Conservation (phyloP, 2,329 filamentous ascomycete genomes). For the Colletotrichum karsti region DNA sequence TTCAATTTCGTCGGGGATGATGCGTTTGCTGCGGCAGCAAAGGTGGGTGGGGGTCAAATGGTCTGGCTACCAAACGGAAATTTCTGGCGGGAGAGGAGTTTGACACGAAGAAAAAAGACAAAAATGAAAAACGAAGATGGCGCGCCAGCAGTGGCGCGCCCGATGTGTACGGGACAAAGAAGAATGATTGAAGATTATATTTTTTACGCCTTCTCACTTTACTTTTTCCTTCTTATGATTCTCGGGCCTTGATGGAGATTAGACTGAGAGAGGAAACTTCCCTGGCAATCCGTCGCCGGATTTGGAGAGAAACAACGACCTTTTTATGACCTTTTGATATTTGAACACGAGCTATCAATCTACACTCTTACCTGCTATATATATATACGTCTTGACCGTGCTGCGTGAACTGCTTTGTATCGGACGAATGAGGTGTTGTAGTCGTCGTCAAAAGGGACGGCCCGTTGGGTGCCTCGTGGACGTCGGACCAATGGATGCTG, state of each 20-base stretch:
- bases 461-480: not conserved
- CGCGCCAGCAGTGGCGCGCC: slow-evolving; percentile 4
- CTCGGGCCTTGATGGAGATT: slow-evolving; percentile 41
- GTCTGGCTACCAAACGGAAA: slow-evolving; percentile 31
- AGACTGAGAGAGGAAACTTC: slow-evolving; percentile 42
- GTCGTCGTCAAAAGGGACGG: slow-evolving; percentile 3
- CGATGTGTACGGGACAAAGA: slow-evolving; percentile 33
- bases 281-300: slow-evolving; percentile 52
- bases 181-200: slow-evolving; percentile 32
- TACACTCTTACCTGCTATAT: not conserved
- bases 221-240: slow-evolving; percentile 2
- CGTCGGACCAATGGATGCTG: not conserved
- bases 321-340: not conserved
- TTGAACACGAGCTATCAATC: not conserved
- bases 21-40: not conserved
- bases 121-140: slow-evolving; percentile 30
- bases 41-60: slow-evolving; percentile 15
- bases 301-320: slow-evolving; percentile 32
- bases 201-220: slow-evolving; percentile 17
- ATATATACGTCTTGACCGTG: not conserved
- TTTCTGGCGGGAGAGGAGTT: slow-evolving; percentile 31
- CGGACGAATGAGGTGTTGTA: not conserved
- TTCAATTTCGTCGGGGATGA: slow-evolving; percentile 29
- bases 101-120: slow-evolving; percentile 31
- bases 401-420: not conserved